Conservation (phyloP, 306 rosid genomes). For the Vigna nakashimae region DNA sequence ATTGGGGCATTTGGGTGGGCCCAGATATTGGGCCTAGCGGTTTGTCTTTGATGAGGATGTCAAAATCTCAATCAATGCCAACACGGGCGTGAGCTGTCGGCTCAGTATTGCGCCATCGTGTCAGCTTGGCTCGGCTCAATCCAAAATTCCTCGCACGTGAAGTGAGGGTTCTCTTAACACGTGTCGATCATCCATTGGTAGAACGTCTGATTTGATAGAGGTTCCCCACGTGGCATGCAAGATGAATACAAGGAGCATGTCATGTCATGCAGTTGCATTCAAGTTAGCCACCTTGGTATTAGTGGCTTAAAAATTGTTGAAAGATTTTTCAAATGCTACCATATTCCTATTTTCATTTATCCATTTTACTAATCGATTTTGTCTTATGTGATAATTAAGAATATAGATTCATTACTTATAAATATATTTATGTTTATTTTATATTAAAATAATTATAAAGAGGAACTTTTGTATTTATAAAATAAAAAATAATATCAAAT, state of each 20-base stretch:
- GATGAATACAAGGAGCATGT: background rate
- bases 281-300: background rate
- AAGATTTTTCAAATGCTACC: too few species aligned
- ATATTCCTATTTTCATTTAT: too few species aligned
- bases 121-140: conserved; percentile 26
- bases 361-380: too few species aligned
- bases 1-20: background rate
- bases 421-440: too few species aligned
- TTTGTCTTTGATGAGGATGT: conserved; percentile 40
- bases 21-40: background rate
- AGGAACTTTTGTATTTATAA: too few species aligned
- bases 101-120: conserved; percentile 13
- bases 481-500: too few species aligned
- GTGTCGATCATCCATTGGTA: conserved; percentile 51
- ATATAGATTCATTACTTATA: too few species aligned
- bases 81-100: conserved; percentile 35
- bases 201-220: conserved; percentile 21
- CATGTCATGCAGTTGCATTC: too few species aligned
- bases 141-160: conserved; percentile 62
- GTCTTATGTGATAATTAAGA: too few species aligned
- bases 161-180: conserved; percentile 26
- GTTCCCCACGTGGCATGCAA: conserved; percentile 39
- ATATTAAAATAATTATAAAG: too few species aligned
- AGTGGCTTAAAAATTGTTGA: background rate
- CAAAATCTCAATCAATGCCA: conserved; percentile 56